These are phyloP conservation scores for Tuber indicum DNA, from an alignment of 495 filamentous ascomycete genomes.

Conservation along the genomic window DNA sequence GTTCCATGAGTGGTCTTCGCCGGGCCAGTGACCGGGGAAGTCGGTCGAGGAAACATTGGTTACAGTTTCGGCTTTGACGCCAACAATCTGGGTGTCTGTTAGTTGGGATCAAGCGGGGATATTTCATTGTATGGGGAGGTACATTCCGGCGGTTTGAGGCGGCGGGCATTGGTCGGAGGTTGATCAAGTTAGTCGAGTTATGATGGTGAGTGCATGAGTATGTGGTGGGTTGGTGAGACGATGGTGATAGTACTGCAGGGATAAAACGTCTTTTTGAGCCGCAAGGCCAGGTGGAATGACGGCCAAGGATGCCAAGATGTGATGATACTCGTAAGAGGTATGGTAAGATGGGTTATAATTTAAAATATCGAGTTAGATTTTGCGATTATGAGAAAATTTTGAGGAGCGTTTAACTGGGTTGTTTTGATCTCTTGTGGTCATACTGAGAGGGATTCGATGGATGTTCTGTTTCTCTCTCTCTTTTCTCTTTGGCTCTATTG, in stretches of 20 bases:
- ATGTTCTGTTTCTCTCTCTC: neutral
- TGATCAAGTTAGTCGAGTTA: neutral
- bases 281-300: neutral
- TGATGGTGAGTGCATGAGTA: neutral
- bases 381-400: neutral
- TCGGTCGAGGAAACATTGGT: conserved; percentile 81
- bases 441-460: neutral
- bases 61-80: conserved; percentile 79
- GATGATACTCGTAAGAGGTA: neutral
- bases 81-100: conserved; percentile 57
- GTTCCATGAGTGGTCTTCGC: conserved; percentile 84
- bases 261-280: neutral
- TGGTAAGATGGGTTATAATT: neutral
- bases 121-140: neutral
- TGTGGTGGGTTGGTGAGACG: neutral
- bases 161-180: neutral
- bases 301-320: neutral
- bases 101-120: neutral
- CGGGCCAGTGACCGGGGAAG: conserved; percentile 82
- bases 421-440: neutral
- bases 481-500: neutral
- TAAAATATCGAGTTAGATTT: neutral
- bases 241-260: neutral
- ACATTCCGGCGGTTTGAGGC: neutral
- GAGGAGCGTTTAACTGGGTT: neutral